Percentiles rank a stretch among this genome's conserved stretches.
Conservation (phyloP, 2,329 filamentous ascomycete species). For the Rasamsonia emersonii region DNA sequence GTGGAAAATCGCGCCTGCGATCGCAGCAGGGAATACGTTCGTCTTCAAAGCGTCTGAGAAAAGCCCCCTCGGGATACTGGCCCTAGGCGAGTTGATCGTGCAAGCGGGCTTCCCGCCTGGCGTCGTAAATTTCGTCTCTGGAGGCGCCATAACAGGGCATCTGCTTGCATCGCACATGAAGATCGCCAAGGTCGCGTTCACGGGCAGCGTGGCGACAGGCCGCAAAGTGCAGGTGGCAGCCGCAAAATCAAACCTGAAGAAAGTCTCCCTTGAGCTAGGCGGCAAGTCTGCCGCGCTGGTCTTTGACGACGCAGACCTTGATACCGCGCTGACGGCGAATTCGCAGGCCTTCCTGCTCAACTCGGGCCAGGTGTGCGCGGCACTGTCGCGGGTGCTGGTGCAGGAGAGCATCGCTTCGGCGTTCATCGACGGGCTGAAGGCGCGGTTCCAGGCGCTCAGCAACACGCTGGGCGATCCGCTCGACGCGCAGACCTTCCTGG, state of each 20-base stretch:
- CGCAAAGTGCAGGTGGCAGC: conserved; percentile 41
- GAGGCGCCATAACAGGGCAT: conserved; percentile 19
- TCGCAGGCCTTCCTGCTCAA: conserved; percentile 12
- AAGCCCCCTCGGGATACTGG: conserved; percentile 30
- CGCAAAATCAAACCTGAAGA: conserved; percentile 46
- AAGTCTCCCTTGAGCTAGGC: conserved; percentile 38
- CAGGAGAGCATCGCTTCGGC: conserved; percentile 12
- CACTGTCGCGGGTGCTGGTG: conserved; percentile 14
- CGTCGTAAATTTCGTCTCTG: conserved; percentile 33
- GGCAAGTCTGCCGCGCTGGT: conserved; percentile 32
- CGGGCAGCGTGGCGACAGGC: conserved; percentile 20
- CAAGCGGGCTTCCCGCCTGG: conserved; percentile 39
- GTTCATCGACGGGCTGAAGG: conserved; percentile 10
- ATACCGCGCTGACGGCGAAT: conserved; percentile 14
- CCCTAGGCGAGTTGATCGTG: conserved; percentile 28
- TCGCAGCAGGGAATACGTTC: conserved; percentile 39
- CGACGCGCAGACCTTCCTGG: conserved; percentile 3
- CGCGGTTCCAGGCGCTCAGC: conserved; percentile 4
- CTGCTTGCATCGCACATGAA: conserved; percentile 31
- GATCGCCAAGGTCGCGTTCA: conserved; percentile 26
- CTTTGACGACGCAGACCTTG: conserved; percentile 13
- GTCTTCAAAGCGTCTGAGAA: conserved; percentile 41
- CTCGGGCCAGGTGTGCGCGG: conserved; percentile 15
- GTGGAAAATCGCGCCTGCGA: conserved; percentile 35
- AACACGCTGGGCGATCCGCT: conserved; percentile 7